Conservation (phyloP, 495 filamentous ascomycete genomes). For the Pyrenopolyporus hunteri region DNA sequence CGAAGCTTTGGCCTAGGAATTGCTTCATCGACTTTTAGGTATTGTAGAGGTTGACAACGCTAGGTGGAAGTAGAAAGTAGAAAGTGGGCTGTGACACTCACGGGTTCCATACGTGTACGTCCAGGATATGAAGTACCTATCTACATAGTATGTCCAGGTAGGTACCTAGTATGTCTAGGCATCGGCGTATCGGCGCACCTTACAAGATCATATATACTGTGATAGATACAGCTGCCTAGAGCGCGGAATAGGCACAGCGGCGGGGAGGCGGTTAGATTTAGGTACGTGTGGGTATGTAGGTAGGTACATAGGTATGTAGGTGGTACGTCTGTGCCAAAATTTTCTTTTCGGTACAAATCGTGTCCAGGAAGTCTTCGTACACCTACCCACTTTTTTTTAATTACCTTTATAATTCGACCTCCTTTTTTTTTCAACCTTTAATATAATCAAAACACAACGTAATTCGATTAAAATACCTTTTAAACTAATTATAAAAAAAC, state of each 20-base stretch:
- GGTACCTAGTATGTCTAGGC: not conserved
- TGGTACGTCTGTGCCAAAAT: no score
- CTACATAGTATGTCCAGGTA: no score
- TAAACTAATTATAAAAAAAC: no score
- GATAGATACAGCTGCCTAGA: not conserved
- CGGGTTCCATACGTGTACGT: slow-evolving; percentile 31
- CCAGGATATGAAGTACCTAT: slow-evolving; percentile 1
- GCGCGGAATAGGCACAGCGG: slow-evolving; percentile 4
- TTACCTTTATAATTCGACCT: no score
- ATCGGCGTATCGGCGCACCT: not conserved
- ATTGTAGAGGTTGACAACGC: slow-evolving; percentile 17
- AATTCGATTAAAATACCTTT: no score
- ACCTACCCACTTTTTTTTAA: no score
- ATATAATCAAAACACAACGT: no score
- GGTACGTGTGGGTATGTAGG: no score
- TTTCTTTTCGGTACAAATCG: no score
- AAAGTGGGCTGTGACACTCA: slow-evolving; percentile 38
- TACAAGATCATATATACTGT: no score
- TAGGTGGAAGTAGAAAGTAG: slow-evolving; percentile 6
- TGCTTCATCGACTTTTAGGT: slow-evolving; percentile 33
- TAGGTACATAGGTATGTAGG: no score
- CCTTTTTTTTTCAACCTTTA: not conserved
- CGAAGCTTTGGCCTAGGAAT: slow-evolving; percentile 33
- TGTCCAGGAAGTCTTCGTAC: no score
- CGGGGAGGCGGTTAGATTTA: not conserved